A percentile compares a stretch with the other conserved stretches of the same genome.
Conservation (phyloP, 441 rosid species). For the Brassica balearica region DNA sequence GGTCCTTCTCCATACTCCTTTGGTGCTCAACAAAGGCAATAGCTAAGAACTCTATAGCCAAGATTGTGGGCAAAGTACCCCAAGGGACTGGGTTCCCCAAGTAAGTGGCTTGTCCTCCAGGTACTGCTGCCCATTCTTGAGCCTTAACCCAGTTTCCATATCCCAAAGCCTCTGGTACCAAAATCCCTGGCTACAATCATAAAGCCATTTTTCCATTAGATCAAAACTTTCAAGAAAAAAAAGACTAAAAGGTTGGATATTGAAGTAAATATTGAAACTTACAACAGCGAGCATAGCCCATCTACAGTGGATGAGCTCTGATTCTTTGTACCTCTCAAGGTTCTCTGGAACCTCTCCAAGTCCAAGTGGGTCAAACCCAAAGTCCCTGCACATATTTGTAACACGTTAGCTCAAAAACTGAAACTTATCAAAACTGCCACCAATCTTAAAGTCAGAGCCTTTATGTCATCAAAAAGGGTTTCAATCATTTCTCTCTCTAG, state of each 20-base stretch:
- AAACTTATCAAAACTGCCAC: background rate
- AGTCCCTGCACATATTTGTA: slow-evolving; percentile 60
- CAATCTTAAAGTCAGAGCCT: background rate
- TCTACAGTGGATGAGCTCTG: slow-evolving; percentile 96
- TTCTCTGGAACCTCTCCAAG: slow-evolving; percentile 96
- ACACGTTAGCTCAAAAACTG: background rate
- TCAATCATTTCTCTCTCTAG: background rate
- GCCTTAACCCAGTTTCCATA: slow-evolving; percentile 98
- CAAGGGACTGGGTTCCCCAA: slow-evolving; percentile 96
- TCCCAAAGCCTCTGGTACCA: slow-evolving; percentile 94
- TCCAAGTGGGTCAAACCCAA: slow-evolving; percentile 95
- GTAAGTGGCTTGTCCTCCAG: slow-evolving; percentile 98
- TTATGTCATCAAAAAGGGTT: background rate
- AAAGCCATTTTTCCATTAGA: slow-evolving; percentile 1
- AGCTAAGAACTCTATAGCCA: slow-evolving; percentile 85
- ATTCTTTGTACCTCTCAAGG: slow-evolving; percentile 95
- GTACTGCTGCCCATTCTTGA: slow-evolving; percentile 95
- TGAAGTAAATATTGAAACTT: slow-evolving; percentile 44
- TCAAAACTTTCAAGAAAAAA: background rate
- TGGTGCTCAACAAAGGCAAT: slow-evolving; percentile 97
- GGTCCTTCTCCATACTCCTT: slow-evolving; percentile 98
- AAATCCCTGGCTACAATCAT: slow-evolving; percentile 77
- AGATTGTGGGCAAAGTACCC: slow-evolving; percentile 91
- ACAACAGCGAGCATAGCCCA: slow-evolving; percentile 99
- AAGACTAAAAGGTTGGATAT: background rate